Evolutionary conservation across 768 basidiomycete species (phyloP), one percentile per base, ranked within the genome.

Genomic region (Pholiota microspora): DNA sequence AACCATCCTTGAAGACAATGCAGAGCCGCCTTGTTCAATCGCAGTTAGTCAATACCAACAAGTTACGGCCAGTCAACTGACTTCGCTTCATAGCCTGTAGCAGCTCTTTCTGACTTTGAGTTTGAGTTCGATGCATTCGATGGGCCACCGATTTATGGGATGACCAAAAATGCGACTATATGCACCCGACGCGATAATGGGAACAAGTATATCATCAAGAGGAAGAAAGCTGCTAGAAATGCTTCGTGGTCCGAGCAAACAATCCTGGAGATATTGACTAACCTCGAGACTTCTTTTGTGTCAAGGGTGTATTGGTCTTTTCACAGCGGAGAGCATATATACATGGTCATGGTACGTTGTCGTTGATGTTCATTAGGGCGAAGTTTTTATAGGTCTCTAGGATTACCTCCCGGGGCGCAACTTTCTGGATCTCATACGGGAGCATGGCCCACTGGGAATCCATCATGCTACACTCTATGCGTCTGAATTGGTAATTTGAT

Each of bases 401-500:
- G 66, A 68, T 45, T 45, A 62, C 38, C 34, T 57, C 40, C 47
- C 58, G 21, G 49, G 46, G 8, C 52, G 51, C 18, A 65, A 32
- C 16, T 58, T 79, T 2, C 42, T 63, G 15, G 64, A 70, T 10
- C 60, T 70, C 16, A 56, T 79, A 16, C 54, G 59, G 18, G 62
- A 58, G 2, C 56, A 71, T 42, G 78, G 75, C 0, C 58, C 69
- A 1, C 53, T 82, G 7, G 59, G 62, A 7, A 62, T 71, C 4
- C 64, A 72, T 4, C 69, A 72, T 12, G 72, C 73, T 1, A 62
- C 67, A 15, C 73, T 78, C 45, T 80, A 77, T 57, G 77, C 77
- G 4, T 71, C 74, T 28, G 81, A 84, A 64, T 63, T 83, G 28
- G 82, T 83, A 49, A 56, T 76, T 60, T 24, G 13, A 46, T 38